Base-by-base conservation (phyloP, 2,329 filamentous ascomycete species). In the Bimuria novae-zelandiae region DNA sequence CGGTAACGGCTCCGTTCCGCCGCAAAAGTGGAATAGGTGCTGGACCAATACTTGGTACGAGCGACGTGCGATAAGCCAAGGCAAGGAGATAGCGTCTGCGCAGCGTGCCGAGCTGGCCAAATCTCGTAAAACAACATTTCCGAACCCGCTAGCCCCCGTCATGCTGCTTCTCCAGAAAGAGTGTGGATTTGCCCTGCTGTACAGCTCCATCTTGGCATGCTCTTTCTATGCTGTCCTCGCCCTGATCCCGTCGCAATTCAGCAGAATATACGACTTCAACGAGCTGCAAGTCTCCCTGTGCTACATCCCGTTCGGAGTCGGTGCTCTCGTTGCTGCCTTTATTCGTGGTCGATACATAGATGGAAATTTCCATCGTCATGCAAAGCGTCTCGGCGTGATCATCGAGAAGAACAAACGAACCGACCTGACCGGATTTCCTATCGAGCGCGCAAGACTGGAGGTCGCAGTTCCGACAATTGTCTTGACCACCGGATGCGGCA, bases 331-430 rank as follows among this genome's bases (percentile, higher is more conserved):
- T 11, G 19, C 36, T 4, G 36, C 19, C 36, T 22, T 39, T 27
- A 7, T 27, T 12, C 14, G 21, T 16, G 59, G 59, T 10, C 48
- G 49, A 21, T 11, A 83, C 1, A 78, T 89, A 36, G 87, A 89
- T 70, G 84, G 82, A 76, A 90, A 90, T 69, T 93, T 88, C 69
- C 80, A 84, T n/a, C 82, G 86, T 35, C 80, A 84, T 35, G 87
- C 88, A 1, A 78, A 76, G 41, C 79, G 80, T 35, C 75, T 86
- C 14, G 84, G 84, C 3, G 16, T 41, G 1, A 11, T 11, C 11
- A 41, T 25, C 12, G 39, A 41, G 4, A 41, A 41, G 23, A 39
- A 5, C 36, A 21, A 39, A 12, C 36, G 19, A 11, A 21, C 17
- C 8, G 36, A 39, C 16, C 22, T 41, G 21, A 27, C 39, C 22